Percentiles rank a stretch among this genome's conserved stretches.
Conservation (phyloP, 225 moss, liverwort and hornwort genomes). For the Pleurozium schreberi region DNA sequence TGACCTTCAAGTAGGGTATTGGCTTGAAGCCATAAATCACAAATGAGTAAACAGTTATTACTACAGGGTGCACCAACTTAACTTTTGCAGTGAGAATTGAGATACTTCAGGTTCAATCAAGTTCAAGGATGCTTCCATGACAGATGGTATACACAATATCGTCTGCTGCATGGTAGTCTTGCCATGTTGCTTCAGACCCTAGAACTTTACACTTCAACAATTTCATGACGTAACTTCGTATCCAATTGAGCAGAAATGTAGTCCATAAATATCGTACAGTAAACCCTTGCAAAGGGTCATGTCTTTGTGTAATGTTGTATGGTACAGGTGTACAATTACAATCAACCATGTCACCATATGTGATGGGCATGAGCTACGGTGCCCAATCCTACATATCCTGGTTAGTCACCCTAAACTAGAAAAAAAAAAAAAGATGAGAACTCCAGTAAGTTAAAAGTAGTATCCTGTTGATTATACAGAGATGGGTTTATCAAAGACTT, state of each 20-base stretch:
- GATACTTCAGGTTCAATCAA: no score
- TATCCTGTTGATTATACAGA: neutral
- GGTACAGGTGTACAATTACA: constrained; percentile 31
- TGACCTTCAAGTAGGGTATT: no score
- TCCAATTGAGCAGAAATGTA: neutral
- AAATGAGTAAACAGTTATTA: neutral
- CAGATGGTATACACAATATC: neutral
- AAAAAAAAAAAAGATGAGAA: neutral
- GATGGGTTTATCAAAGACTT: neutral
- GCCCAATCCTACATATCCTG: neutral
- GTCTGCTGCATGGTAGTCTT: no score
- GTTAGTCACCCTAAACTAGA: neutral
- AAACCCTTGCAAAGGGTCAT: constrained; percentile 25
- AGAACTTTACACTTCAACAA: neutral
- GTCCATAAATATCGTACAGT: neutral
- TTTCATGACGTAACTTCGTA: fast-evolving
- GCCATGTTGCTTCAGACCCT: neutral
- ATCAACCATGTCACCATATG: constrained; percentile 3
- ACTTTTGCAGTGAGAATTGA: neutral
- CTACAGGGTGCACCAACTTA: fast-evolving
- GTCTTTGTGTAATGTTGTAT: constrained; percentile 15
- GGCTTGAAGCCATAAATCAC: neutral
- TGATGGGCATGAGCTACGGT: neutral
- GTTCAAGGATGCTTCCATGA: neutral
- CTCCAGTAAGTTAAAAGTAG: neutral